phyloP scores from a whole-genome alignment of 169 alveolate species.

The Sarcocystis neurona region DNA sequence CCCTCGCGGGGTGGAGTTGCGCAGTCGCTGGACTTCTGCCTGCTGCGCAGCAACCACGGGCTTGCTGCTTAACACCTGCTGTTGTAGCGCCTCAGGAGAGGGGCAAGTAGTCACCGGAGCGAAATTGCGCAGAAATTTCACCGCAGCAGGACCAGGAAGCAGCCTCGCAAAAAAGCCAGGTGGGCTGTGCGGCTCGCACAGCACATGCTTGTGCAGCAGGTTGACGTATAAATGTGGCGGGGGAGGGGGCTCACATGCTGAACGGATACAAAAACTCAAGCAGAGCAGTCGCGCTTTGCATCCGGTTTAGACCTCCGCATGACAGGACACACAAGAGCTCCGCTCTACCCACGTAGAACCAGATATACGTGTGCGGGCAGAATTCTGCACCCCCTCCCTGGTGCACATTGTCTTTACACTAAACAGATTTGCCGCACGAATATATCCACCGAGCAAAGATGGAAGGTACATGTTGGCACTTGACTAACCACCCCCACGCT shows the following conservation, averaged over 20 bases:
- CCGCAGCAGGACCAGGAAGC: conserved; percentile 18
- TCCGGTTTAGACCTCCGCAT: too few species aligned
- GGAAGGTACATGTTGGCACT: too few species aligned
- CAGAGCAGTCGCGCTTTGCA: too few species aligned
- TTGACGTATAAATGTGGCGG: conserved; percentile 43
- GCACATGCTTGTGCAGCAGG: conserved; percentile 34
- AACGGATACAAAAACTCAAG: neutral
- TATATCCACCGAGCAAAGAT: too few species aligned
- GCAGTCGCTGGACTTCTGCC: neutral
- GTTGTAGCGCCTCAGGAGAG: neutral
- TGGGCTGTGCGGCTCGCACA: conserved; percentile 26
- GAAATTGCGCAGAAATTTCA: conserved; percentile 1
- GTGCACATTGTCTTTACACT: too few species aligned
- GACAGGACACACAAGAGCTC: too few species aligned
- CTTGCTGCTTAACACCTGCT: conserved; percentile 5
- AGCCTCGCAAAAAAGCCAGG: conserved; percentile 16
- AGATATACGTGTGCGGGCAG: neutral
- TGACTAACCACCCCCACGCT: too few species aligned
- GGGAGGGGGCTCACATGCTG: conserved; percentile 59
- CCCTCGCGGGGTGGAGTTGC: neutral
- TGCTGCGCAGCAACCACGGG: neutral
- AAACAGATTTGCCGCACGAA: too few species aligned
- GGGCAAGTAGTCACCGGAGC: conserved; percentile 28
- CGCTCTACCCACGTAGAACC: neutral
- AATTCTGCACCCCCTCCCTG: too few species aligned